These are phyloP conservation scores for Daldinia vernicosa DNA, from an alignment of 495 filamentous ascomycete species.

Conservation along the genomic window DNA sequence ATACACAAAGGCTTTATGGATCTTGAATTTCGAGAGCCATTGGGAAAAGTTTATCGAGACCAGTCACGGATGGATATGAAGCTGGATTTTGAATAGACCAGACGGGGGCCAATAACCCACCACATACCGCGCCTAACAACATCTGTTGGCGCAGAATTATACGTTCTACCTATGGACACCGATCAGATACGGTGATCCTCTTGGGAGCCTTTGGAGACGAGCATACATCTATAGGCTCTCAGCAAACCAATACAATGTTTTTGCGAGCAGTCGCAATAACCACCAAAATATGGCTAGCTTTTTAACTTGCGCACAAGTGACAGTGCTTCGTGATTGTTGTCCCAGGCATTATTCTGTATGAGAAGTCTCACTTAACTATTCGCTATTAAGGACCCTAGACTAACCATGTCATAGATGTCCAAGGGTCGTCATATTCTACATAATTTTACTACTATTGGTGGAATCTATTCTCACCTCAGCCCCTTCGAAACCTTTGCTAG, in stretches of 20 bases:
- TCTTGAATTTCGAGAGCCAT: conserved; percentile 33
- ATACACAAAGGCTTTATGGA: conserved; percentile 31
- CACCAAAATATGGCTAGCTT: conserved; percentile 32
- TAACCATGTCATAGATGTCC: neutral
- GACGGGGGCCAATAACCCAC: conserved; percentile 35
- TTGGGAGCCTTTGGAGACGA: conserved; percentile 29
- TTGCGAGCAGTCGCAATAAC: conserved; percentile 42
- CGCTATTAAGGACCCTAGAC: conserved; percentile 5
- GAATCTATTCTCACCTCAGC: neutral
- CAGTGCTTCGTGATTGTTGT: conserved; percentile 15
- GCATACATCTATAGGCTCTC: conserved; percentile 37
- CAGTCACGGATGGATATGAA: conserved; percentile 37
- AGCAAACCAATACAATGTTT: conserved; percentile 46
- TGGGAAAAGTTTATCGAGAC: conserved; percentile 39
- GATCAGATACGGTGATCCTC: conserved; percentile 30
- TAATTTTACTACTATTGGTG: neutral
- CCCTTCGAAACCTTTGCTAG: conserved; percentile 8
- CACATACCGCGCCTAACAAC: conserved; percentile 29
- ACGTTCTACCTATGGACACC: conserved; percentile 36
- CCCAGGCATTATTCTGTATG: conserved; percentile 5
- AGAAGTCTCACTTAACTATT: conserved; percentile 24
- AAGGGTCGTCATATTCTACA: conserved; percentile 1
- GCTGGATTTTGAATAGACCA: conserved; percentile 42
- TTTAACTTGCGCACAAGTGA: conserved; percentile 12
- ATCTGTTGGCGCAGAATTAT: conserved; percentile 38